Percentiles rank a stretch among this genome's conserved stretches.
Evolutionary conservation across 805 yeast genomes (phyloP).

Genomic region (Komagataella populi): DNA sequence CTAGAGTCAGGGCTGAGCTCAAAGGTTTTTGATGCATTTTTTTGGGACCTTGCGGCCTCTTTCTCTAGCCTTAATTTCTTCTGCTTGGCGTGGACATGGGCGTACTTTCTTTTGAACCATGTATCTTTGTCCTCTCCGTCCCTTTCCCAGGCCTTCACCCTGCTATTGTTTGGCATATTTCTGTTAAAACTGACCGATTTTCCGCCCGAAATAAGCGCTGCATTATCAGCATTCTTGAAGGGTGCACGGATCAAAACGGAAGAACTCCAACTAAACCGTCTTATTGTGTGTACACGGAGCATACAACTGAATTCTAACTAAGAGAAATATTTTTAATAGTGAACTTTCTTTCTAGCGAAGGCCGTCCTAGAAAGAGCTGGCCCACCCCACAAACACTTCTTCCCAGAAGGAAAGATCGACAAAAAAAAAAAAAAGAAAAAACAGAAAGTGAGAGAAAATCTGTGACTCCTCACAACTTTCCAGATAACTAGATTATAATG

Average conservation of each 20-base stretch:
- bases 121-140: constrained; percentile 47
- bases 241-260: neutral
- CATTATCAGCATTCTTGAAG: neutral
- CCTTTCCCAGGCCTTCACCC: constrained; percentile 53
- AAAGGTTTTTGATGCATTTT: neutral
- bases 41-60: constrained; percentile 7
- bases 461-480: neutral
- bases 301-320: neutral
- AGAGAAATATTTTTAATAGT: neutral
- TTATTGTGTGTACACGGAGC: neutral
- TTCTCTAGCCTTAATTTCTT: constrained; percentile 13
- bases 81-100: constrained; percentile 49
- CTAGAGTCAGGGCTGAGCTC: neutral
- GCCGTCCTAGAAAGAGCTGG: neutral
- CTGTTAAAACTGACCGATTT: constrained; percentile 20
- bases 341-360: neutral
- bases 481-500: neutral
- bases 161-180: constrained; percentile 24
- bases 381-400: neutral
- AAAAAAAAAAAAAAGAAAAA: neutral
- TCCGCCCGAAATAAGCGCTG: neutral
- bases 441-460: neutral
- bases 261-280: neutral
- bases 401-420: neutral
- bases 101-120: constrained; percentile 48